phyloP scores from a whole-genome alignment of 345 rosid genomes.

The Euphorbia peplus region DNA sequence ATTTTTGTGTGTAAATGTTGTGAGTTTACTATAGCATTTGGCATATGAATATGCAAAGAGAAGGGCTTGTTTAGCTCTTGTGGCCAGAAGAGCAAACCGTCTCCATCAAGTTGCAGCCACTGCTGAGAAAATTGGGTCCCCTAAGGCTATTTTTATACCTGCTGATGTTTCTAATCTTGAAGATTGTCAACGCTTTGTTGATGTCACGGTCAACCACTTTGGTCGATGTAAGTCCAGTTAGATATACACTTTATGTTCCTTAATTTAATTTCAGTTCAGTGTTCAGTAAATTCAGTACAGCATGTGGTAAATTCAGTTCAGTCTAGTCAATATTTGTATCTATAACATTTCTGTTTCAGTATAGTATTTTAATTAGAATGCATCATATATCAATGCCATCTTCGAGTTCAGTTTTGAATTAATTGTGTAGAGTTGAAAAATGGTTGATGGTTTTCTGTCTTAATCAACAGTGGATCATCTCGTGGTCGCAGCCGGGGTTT shows the following conservation, averaged over 20 bases:
- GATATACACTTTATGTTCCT: not conserved
- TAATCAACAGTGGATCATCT: conserved; percentile 59
- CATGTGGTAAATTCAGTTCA: no score
- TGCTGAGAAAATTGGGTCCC: conserved; percentile 33
- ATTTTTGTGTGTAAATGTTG: not conserved
- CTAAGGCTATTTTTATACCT: conserved; percentile 22
- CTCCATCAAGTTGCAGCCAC: conserved; percentile 21
- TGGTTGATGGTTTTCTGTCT: not conserved
- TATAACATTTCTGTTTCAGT: no score
- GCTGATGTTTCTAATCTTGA: conserved; percentile 29
- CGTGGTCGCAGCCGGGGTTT: conserved; percentile 59
- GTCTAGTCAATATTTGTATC: no score
- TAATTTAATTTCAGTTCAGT: no score
- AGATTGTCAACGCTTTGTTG: conserved; percentile 28
- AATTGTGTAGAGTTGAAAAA: not conserved
- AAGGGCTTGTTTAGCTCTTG: conserved; percentile 41
- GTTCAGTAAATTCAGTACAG: no score
- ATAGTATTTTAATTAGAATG: no score
- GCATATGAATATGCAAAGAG: conserved; percentile 39
- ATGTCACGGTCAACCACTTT: conserved; percentile 24
- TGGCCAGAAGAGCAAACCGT: conserved; percentile 29
- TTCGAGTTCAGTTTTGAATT: no score
- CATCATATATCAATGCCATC: no score
- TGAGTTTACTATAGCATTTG: no score
- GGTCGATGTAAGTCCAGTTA: conserved; percentile 17